Evolutionary conservation across 139 green algal species (phyloP).

Genomic region (Asterochloris sp.): DNA sequence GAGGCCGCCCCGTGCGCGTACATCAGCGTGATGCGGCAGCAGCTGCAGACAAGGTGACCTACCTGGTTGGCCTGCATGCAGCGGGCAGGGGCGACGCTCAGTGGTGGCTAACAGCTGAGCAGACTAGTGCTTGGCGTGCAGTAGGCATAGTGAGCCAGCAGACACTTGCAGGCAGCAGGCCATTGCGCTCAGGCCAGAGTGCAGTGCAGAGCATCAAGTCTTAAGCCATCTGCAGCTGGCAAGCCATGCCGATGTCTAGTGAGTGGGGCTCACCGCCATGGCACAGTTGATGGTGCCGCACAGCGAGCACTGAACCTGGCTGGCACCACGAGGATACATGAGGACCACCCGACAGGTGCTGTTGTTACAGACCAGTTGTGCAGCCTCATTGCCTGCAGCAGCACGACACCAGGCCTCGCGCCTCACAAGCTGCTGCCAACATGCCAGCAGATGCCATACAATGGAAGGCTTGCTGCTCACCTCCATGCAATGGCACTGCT

Average conservation of each 20-base stretch:
- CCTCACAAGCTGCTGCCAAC: not conserved
- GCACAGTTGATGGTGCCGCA: slow-evolving; percentile 81
- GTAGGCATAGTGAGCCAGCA: not conserved
- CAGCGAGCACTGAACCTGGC: slow-evolving; percentile 89
- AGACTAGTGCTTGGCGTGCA: slow-evolving; percentile 11
- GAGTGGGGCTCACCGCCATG: slow-evolving; percentile 19
- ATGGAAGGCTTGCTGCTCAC: not conserved
- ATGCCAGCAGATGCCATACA: not conserved
- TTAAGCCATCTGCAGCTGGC: not conserved
- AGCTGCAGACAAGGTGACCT: slow-evolving; percentile 82
- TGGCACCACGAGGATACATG: slow-evolving; percentile 85
- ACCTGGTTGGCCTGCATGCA: slow-evolving; percentile 58
- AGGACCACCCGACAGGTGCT: slow-evolving; percentile 75
- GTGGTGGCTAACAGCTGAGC: not conserved
- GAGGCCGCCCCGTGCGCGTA: slow-evolving; percentile 84
- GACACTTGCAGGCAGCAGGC: not conserved
- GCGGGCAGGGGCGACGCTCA: not conserved
- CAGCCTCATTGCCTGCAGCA: slow-evolving; percentile 48
- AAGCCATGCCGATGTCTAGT: not conserved
- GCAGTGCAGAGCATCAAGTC: not conserved
- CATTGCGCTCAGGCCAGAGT: not conserved
- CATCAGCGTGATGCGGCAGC: slow-evolving; percentile 80
- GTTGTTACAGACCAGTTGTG: slow-evolving; percentile 89
- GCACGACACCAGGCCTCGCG: not conserved
- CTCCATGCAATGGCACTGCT: slow-evolving; percentile 49